Base-by-base conservation (phyloP, 306 rosid species). In the Castanea mollissima region DNA sequence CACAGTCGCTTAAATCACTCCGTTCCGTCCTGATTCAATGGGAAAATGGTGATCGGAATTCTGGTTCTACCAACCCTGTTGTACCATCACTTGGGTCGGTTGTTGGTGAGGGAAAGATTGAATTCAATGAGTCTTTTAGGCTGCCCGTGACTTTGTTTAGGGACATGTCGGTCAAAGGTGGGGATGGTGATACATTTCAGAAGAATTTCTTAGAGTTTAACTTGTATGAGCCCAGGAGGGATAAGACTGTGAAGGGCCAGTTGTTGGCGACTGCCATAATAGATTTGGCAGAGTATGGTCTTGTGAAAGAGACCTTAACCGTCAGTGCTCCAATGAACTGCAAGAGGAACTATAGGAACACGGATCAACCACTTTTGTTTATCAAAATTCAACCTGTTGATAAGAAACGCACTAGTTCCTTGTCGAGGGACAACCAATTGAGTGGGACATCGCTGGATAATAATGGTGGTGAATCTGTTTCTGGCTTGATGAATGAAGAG, bases 251-350 rank as follows among this genome's bases (percentile, higher is more conserved):
- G 31, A 94, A 90, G 74, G 99, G 99, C 10, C 99, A 95, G 88
- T 82, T 87, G 86, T 80, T 95, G 85, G 99, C 89, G 65, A 90
- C 88, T 81, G 96, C 96, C 73, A 85, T 85, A 15, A 3, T 95
- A 75, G 98, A 95, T 85, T 89, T 95, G 73, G 96, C 98, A 13
- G 99, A 93, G 29, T 88, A 87, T 75, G 99, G 99, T 41, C 71
- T 91, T n/a, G 79, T 87, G 58, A 88, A 82, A 83, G 99, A 92
- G 85, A 23, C 82, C 23, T 46, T 85, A 68, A 81, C 91, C 71
- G 74, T 95, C 38, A 83, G 80, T 35, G 83, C 82, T 49, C 88
- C 89, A 19, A 79, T 95, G 91, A 91, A 89, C 79, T 93, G 98
- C 81, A 89, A 86, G 87, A 91, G 99, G 84, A 93, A 84, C 90